Percentiles rank a stretch among this genome's conserved stretches.
phyloP scores from a whole-genome alignment of 768 basidiomycete species.

The Clitopilus hobsonii region DNA sequence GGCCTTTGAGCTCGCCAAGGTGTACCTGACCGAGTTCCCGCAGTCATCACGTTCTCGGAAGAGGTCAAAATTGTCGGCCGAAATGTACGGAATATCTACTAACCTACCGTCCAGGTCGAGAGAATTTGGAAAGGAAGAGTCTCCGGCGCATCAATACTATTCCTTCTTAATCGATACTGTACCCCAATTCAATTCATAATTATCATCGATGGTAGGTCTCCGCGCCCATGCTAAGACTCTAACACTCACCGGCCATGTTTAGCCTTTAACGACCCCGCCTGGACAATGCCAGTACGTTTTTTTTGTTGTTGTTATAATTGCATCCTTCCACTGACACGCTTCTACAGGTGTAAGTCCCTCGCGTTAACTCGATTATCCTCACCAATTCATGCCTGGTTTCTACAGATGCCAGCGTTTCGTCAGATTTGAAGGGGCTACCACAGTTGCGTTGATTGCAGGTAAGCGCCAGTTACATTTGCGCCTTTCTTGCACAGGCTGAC shows the following conservation, averaged over 20 bases:
- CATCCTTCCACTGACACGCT: background rate
- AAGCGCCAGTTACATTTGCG: background rate
- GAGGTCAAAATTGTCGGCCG: background rate
- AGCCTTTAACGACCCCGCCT: background rate
- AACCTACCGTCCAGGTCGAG: background rate
- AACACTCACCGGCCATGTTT: no score
- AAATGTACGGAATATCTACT: background rate
- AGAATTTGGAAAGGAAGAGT: background rate
- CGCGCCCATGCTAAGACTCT: no score
- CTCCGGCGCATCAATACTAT: background rate
- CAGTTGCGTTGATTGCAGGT: slow-evolving; percentile 18
- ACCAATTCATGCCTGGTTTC: background rate
- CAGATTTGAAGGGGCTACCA: slow-evolving; percentile 17
- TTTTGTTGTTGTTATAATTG: background rate
- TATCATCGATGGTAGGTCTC: background rate
- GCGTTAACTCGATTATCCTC: background rate
- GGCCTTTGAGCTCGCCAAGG: background rate
- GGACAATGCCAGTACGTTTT: background rate
- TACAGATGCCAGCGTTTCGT: slow-evolving; percentile 17
- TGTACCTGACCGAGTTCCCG: background rate
- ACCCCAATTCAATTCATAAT: background rate
- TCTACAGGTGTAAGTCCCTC: background rate
- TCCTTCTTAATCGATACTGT: background rate
- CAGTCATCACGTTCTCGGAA: background rate
- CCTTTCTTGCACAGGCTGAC: background rate